Evolutionary conservation across 1,139 yeast species (phyloP).

Genomic region (Magnusiomyces ingens): DNA sequence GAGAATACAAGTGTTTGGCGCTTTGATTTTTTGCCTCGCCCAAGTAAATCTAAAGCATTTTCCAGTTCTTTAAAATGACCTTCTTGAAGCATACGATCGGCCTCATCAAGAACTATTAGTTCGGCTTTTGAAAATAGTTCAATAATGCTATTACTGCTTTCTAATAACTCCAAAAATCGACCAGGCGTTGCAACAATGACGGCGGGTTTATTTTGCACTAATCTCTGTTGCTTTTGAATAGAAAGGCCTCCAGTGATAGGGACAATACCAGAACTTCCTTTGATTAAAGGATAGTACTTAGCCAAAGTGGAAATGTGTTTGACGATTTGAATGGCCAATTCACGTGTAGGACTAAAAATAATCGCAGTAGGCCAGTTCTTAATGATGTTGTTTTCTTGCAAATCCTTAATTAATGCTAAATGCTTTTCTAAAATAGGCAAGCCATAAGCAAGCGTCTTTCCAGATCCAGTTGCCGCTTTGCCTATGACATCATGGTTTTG

Average conservation of each 20-base stretch:
- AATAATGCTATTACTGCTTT: constrained; percentile 48
- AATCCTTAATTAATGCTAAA: constrained; percentile 17
- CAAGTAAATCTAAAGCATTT: constrained; percentile 53
- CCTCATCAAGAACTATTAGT: constrained; percentile 84
- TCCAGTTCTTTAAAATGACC: constrained; percentile 95
- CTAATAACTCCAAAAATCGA: constrained; percentile 73
- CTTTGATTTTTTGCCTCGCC: constrained; percentile 30
- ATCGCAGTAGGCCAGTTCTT: constrained; percentile 56
- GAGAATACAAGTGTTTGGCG: constrained; percentile 94
- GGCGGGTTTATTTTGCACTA: constrained; percentile 67
- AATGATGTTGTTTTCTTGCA: constrained; percentile 13
- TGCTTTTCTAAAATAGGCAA: constrained; percentile 77
- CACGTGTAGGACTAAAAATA: constrained; percentile 92
- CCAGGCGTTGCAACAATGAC: constrained; percentile 96
- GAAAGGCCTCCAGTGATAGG: constrained; percentile 92
- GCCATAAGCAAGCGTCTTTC: constrained; percentile 94
- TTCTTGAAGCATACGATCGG: constrained; percentile 91
- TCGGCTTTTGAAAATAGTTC: constrained; percentile 57
- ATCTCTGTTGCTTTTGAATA: constrained; percentile 83
- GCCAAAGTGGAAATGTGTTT: constrained; percentile 64
- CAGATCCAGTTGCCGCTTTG: constrained; percentile 97
- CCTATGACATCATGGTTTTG: constrained; percentile 81
- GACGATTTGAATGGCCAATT: constrained; percentile 89
- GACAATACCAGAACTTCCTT: constrained; percentile 49
- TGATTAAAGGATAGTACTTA: constrained; percentile 44